Percentiles rank a stretch among this genome's conserved stretches.
phyloP scores from a whole-genome alignment of 345 rosid species.

The Heritiera littoralis region DNA sequence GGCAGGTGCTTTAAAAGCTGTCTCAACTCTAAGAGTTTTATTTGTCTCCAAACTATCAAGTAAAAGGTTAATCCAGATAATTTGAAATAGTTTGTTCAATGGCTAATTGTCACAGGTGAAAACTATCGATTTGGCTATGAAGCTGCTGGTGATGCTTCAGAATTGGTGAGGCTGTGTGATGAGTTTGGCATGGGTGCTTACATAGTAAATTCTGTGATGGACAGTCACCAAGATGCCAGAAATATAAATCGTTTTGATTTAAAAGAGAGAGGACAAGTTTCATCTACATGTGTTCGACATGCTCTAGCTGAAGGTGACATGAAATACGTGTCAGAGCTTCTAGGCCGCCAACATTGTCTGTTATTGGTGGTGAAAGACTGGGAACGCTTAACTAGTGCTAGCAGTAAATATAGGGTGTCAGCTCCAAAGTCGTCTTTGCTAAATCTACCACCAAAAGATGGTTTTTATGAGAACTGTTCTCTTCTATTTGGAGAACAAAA shows the following conservation, averaged over 20 bases:
- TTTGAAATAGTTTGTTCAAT: slow-evolving; percentile 10
- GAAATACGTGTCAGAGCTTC: slow-evolving; percentile 77
- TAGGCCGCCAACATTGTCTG: slow-evolving; percentile 84
- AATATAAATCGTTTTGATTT: slow-evolving; percentile 38
- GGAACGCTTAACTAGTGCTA: slow-evolving; percentile 26
- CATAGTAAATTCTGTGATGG: slow-evolving; percentile 87
- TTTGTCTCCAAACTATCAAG: background rate
- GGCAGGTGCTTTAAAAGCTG: slow-evolving; percentile 55
- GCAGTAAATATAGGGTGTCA: slow-evolving; percentile 41
- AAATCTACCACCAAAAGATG: slow-evolving; percentile 78
- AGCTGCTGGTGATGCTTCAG: slow-evolving; percentile 86
- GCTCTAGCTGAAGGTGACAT: slow-evolving; percentile 80
- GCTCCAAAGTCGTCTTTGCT: slow-evolving; percentile 56
- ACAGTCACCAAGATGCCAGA: slow-evolving; percentile 56
- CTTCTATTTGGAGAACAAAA: slow-evolving; percentile 42
- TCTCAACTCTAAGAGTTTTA: background rate
- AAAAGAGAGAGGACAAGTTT: slow-evolving; percentile 90
- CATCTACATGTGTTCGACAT: slow-evolving; percentile 91
- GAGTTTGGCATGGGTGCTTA: slow-evolving; percentile 67
- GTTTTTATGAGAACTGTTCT: slow-evolving; percentile 57
- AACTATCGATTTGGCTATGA: slow-evolving; percentile 90
- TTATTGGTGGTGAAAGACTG: slow-evolving; percentile 44
- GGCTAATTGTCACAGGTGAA: slow-evolving; percentile 52
- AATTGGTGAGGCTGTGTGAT: slow-evolving; percentile 65
- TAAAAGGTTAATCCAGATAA: background rate